Conservation (phyloP, 2,329 filamentous ascomycete species). For the Hypoxylon sp. region DNA sequence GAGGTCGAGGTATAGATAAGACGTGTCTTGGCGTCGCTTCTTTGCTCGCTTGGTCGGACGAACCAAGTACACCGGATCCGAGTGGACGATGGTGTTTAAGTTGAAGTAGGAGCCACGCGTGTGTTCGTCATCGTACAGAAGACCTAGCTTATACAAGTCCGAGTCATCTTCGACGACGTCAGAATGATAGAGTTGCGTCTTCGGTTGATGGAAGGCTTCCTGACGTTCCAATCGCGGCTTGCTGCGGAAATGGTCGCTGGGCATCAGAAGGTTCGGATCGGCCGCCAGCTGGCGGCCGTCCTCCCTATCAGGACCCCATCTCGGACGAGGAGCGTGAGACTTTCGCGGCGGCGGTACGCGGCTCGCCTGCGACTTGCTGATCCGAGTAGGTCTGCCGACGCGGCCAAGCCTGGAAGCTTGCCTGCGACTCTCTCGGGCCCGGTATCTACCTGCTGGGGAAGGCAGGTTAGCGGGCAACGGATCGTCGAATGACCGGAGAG, state of each 20-base stretch:
- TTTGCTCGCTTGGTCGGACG: slow-evolving; percentile 42
- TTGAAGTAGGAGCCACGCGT: slow-evolving; percentile 40
- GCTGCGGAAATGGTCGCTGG: slow-evolving; percentile 34
- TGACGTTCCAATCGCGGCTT: slow-evolving; percentile 46
- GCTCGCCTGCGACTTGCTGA: slow-evolving; percentile 19
- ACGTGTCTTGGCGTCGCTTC: slow-evolving; percentile 21
- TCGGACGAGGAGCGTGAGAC: slow-evolving; percentile 5
- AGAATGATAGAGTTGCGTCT: slow-evolving; percentile 30
- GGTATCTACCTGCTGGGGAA: not conserved
- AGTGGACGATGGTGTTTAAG: slow-evolving; percentile 43
- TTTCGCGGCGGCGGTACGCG: slow-evolving; percentile 30
- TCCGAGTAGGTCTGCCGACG: slow-evolving; percentile 4
- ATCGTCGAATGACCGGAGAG: slow-evolving; percentile 11
- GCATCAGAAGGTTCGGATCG: slow-evolving; percentile 37
- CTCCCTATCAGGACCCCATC: slow-evolving; percentile 30
- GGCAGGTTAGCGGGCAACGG: slow-evolving; percentile 5
- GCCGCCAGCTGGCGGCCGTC: slow-evolving; percentile 35
- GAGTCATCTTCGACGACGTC: slow-evolving; percentile 43
- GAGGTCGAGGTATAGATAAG: slow-evolving; percentile 31
- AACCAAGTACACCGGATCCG: slow-evolving; percentile 44
- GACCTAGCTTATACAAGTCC: slow-evolving; percentile 45
- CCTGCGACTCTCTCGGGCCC: slow-evolving; percentile 3
- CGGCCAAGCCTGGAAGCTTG: slow-evolving; percentile 13
- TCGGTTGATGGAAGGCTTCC: slow-evolving; percentile 46
- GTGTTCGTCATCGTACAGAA: slow-evolving; percentile 45